Evolutionary conservation across 495 filamentous ascomycete species (phyloP), one percentile per base, ranked within the genome.

Genomic region (Penicillium simplicissimum): DNA sequence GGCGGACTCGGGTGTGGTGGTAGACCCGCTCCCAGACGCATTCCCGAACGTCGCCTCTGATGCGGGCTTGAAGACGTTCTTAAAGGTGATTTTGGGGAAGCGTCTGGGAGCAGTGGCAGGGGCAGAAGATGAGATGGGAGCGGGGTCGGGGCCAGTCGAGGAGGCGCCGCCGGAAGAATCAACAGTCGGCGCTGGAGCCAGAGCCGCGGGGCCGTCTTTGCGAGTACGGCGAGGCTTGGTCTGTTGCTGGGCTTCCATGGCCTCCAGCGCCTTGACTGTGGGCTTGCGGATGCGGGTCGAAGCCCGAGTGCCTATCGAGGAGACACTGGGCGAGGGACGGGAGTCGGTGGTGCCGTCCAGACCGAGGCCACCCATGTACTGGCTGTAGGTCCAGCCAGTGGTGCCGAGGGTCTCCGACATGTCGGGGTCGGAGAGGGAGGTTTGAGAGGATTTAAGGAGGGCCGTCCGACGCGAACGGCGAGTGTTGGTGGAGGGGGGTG

Each of bases 241-340:
- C 53, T 68, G 64, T 8, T 64, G 65, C 45, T 70, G 57, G 0
- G 70, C 74, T 45, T 75, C 69, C 10, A 72, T 42, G 8, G 76
- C 73, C 54, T 81, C 79, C 17, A 80, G 60, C 15, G 77, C 77
- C 14, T 71, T 67, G 11, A 68, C 68, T 2, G 77, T 80, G 0
- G 76, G 76, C 53, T 80, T 80, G 10, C 78, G 73, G 23, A 72
- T 13, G 1, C 78, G 69, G 0, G 69, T 62, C 8, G 78, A 80
- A 5, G 68, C 63, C 8, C 76, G 69, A 11, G 65, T 73, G 0
- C 61, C 61, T 9, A 68, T 69, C 13, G 76, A 74, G 14, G 74
- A 64, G 34, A 66, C 53, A 23, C 68, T 72, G 8, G 71, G 67
- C 19, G 78, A 71, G 9, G 73, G 14, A 23, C 35, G 66, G 1